Evolutionary conservation across 2,329 filamentous ascomycete species (phyloP).

Genomic region (Hymenoscyphus occultus): DNA sequence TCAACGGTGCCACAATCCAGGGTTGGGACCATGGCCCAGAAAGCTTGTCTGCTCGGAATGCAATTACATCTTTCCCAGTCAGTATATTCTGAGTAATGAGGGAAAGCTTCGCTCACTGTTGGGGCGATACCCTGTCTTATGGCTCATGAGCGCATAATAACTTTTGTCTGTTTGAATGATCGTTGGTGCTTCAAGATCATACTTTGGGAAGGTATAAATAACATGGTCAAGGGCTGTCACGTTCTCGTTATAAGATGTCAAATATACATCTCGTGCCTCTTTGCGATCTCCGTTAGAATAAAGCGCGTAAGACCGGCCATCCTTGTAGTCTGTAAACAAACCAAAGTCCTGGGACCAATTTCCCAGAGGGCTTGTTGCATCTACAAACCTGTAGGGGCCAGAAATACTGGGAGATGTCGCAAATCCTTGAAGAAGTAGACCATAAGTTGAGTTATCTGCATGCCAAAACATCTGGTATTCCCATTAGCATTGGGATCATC

Average conservation of each 20-base stretch:
- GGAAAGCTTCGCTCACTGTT: slow-evolving; percentile 42
- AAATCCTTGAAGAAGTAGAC: background rate
- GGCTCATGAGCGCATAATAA: slow-evolving; percentile 60
- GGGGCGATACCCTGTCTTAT: slow-evolving; percentile 61
- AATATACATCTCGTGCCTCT: slow-evolving; percentile 55
- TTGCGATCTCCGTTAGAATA: slow-evolving; percentile 57
- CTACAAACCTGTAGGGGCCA: slow-evolving; percentile 16
- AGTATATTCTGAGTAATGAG: background rate
- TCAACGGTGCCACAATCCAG: slow-evolving; percentile 49
- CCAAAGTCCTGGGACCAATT: slow-evolving; percentile 64
- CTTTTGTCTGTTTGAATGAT: slow-evolving; percentile 58
- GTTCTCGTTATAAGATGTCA: slow-evolving; percentile 52
- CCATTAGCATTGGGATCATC: background rate
- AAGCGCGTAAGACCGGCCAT: slow-evolving; percentile 53
- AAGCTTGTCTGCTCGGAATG: slow-evolving; percentile 51
- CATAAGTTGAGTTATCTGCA: background rate
- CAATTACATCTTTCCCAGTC: slow-evolving; percentile 47
- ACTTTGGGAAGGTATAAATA: slow-evolving; percentile 56
- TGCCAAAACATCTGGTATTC: background rate
- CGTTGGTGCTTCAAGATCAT: slow-evolving; percentile 57
- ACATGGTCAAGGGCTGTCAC: slow-evolving; percentile 51
- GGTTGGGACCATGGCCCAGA: slow-evolving; percentile 53
- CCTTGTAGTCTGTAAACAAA: slow-evolving; percentile 58
- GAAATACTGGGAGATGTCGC: background rate
- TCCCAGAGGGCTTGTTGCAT: slow-evolving; percentile 53